These are phyloP conservation scores for Mycosphaerella sp. DNA, from an alignment of 2,329 filamentous ascomycete species.

Conservation along the genomic window DNA sequence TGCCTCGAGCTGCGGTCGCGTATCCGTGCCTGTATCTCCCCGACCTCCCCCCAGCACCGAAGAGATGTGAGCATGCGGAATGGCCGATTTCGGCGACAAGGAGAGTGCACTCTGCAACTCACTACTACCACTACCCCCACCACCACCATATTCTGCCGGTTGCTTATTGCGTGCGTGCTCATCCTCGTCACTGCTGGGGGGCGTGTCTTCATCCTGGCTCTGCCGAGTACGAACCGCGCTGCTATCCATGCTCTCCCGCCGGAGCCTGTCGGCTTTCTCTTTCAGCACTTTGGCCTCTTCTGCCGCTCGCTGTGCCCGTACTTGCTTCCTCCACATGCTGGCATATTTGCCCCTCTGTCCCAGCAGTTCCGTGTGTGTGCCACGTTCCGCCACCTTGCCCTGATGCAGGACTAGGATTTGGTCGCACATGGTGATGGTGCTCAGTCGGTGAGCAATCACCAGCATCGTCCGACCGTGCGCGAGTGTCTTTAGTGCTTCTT, in stretches of 20 bases:
- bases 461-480: constrained; percentile 84
- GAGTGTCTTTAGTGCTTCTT: constrained; percentile 74
- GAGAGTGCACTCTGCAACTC: constrained; percentile 26
- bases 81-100: constrained; percentile 21
- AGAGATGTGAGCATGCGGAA: constrained; percentile 25
- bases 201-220: constrained; percentile 19
- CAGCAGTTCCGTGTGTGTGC: constrained; percentile 47
- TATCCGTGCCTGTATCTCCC: constrained; percentile 24
- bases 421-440: constrained; percentile 51
- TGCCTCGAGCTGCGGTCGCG: constrained; percentile 22
- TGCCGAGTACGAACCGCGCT: constrained; percentile 28
- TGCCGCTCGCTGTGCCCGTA: constrained; percentile 45
- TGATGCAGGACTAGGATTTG: constrained; percentile 52
- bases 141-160: constrained; percentile 1
- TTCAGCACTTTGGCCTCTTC: constrained; percentile 46
- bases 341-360: constrained; percentile 43
- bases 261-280: constrained; percentile 45
- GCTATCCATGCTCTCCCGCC: constrained; percentile 44
- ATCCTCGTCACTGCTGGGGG: constrained; percentile 34
- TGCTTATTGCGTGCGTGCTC: constrained; percentile 22
- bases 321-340: constrained; percentile 49
- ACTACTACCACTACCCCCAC: not conserved
- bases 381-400: constrained; percentile 47
- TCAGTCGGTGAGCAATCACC: constrained; percentile 74
- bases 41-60: constrained; percentile 15